phyloP scores from a whole-genome alignment of 2,329 filamentous ascomycete genomes.

The Arthrobotrys sinensis region DNA sequence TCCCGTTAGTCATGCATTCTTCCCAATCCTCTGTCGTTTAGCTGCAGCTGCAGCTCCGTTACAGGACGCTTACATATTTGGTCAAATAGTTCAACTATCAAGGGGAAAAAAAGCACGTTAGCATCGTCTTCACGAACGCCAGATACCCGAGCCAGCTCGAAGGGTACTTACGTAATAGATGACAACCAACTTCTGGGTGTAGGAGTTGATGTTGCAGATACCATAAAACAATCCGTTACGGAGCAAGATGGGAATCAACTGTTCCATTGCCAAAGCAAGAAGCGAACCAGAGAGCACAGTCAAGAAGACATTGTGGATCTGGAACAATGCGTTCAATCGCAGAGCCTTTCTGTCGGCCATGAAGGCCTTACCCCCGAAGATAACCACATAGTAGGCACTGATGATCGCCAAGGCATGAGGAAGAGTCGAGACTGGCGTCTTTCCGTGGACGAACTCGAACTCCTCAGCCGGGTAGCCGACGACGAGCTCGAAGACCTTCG shows the following conservation, averaged over 20 bases:
- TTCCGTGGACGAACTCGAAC: conserved; percentile 84
- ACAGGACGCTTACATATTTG: conserved; percentile 79
- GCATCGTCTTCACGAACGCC: background rate
- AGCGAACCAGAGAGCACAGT: conserved; percentile 86
- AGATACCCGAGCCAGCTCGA: background rate
- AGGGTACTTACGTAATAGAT: conserved; percentile 90
- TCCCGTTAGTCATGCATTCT: conserved; percentile 42
- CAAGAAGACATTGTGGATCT: conserved; percentile 96
- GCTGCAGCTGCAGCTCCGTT: background rate
- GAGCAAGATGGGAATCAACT: conserved; percentile 86
- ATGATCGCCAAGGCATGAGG: conserved; percentile 85
- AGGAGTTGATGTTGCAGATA: conserved; percentile 86
- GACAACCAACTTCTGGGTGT: conserved; percentile 92
- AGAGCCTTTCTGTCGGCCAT: conserved; percentile 90
- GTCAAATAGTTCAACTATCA: conserved; percentile 93
- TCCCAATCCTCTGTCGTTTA: background rate
- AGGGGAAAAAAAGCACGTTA: conserved; percentile 65
- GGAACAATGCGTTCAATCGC: conserved; percentile 90
- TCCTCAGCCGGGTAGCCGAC: conserved; percentile 87
- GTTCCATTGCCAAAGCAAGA: conserved; percentile 88
- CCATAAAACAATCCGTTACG: conserved; percentile 88
- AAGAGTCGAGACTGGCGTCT: conserved; percentile 91
- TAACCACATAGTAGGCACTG: conserved; percentile 76
- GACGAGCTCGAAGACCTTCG: conserved; percentile 82
- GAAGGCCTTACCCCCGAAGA: conserved; percentile 90